These are phyloP conservation scores for Pichia sp. DNA, from an alignment of 1,139 yeast genomes.

Conservation along the genomic window DNA sequence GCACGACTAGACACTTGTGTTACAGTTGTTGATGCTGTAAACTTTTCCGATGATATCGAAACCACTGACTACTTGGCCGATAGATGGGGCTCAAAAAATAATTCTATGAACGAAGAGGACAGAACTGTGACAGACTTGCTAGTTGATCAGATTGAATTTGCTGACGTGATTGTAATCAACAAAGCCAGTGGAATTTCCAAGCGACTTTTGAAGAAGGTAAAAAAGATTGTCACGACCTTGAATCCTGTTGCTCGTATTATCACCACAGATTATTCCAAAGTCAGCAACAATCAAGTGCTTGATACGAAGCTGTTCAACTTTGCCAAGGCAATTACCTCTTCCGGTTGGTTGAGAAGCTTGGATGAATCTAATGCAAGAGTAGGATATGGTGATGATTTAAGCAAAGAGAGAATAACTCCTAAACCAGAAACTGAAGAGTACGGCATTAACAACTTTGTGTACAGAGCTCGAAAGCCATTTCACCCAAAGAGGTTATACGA, in stretches of 20 bases:
- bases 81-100: slow-evolving; percentile 34
- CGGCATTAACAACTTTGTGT: slow-evolving; percentile 42
- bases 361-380: slow-evolving; percentile 39
- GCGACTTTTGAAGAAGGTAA: slow-evolving; percentile 30
- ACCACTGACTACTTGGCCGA: slow-evolving; percentile 41
- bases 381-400: slow-evolving; percentile 33
- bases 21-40: slow-evolving; percentile 43
- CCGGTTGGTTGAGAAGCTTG: slow-evolving; percentile 44
- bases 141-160: slow-evolving; percentile 45
- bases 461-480: slow-evolving; percentile 39
- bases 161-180: slow-evolving; percentile 41
- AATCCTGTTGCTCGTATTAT: slow-evolving; percentile 41
- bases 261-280: slow-evolving; percentile 36
- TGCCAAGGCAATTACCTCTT: slow-evolving; percentile 41
- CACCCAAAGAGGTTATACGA: slow-evolving; percentile 41
- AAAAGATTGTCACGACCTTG: slow-evolving; percentile 33
- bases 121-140: slow-evolving; percentile 43
- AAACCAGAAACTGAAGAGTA: slow-evolving; percentile 39
- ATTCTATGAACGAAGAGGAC: slow-evolving; percentile 38
- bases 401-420: slow-evolving; percentile 29
- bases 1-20: slow-evolving; percentile 43
- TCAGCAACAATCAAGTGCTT: slow-evolving; percentile 35
- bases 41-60: slow-evolving; percentile 38
- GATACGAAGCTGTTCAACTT: slow-evolving; percentile 37
- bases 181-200: slow-evolving; percentile 33